A percentile compares a stretch with the other conserved stretches of the same genome.
phyloP scores from a whole-genome alignment of 1,139 yeast genomes.

The Casaregolazyma suthepensis region DNA sequence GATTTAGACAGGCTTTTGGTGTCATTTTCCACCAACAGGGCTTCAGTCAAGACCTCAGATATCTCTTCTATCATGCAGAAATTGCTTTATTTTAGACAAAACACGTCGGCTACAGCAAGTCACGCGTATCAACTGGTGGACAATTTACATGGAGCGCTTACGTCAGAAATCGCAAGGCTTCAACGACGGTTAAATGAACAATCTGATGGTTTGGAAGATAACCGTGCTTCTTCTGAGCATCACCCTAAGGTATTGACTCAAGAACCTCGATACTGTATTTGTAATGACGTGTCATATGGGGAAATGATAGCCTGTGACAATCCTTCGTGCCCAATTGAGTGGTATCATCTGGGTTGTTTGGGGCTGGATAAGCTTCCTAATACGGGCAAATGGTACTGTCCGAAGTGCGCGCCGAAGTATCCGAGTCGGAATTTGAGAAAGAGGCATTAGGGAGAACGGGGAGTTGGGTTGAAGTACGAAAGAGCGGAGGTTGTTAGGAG shows the following conservation, averaged over 20 bases:
- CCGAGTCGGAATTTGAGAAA: background rate
- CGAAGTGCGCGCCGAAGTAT: conserved; percentile 21
- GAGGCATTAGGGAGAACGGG: background rate
- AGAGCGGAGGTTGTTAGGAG: background rate
- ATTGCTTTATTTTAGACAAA: conserved; percentile 8
- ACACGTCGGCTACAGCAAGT: conserved; percentile 14
- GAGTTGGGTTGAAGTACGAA: too few relatives aligned
- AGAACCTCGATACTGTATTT: conserved; percentile 53
- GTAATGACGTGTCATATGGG: conserved; percentile 75
- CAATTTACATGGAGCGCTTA: conserved; percentile 10
- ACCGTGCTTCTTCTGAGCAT: background rate
- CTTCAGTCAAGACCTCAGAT: background rate
- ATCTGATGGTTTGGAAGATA: background rate
- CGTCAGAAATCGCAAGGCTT: conserved; percentile 12
- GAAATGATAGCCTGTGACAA: conserved; percentile 90
- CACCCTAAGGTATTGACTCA: background rate
- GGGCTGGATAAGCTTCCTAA: conserved; percentile 44
- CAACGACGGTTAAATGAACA: conserved; percentile 7
- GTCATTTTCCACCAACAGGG: background rate
- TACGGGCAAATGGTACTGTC: conserved; percentile 35
- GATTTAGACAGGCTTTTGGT: conserved; percentile 8
- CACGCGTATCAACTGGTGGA: conserved; percentile 14
- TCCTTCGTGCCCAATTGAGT: conserved; percentile 66
- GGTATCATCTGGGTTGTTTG: conserved; percentile 76
- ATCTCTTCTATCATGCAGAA: conserved; percentile 5